Base-by-base conservation (phyloP, 805 yeast genomes). In the Cyberlindnera mycetangii region DNA sequence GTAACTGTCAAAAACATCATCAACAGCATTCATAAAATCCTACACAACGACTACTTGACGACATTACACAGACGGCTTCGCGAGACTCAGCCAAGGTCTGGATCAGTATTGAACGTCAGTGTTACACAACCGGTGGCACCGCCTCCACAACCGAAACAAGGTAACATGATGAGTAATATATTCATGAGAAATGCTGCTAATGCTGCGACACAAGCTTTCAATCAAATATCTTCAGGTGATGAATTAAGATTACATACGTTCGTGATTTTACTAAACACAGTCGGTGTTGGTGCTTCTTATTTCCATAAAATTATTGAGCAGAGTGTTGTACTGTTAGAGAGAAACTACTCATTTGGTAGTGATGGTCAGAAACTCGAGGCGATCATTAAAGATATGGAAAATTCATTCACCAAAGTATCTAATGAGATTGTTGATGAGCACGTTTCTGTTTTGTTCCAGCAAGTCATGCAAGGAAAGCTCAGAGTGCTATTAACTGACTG, bases 201-300 rank as follows among this genome's bases (percentile, higher is more conserved):
- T 51, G 73, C 38, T 15, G 38, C 38, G 7, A 35, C 38, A n/a
- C 38, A 35, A 20, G 38, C 72, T 2, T 53, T 71, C 39, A 69
- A 70, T 20, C 67, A 67, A 42, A 65, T 68, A 18, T 56, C 64
- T 0, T 49, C 64, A 5, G 74, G 69, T 25, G 75, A 74, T 37
- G 74, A 76, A 8, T 66, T 72, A 4, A 73, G 77, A 45, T 61
- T 86, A 14, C 72, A 78, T 25, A 77, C 76, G 14, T 89, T 79
- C 58, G 66, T 89, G 32, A 67, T 86, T 1, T 77, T 83, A 47
- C 67, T 89, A 47, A 90, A 92, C 63, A 82, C 95, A 2, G 69
- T 89, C 5, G 79, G 83, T 10, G 66, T 82, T 34, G 81, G 85
- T 19, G 72, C 76, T 18, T 71, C 68, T 7, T 85, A 87, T 56